phyloP scores from a whole-genome alignment of 1,284 basidiomycete genomes.

The Rhodotorula sp. region DNA sequence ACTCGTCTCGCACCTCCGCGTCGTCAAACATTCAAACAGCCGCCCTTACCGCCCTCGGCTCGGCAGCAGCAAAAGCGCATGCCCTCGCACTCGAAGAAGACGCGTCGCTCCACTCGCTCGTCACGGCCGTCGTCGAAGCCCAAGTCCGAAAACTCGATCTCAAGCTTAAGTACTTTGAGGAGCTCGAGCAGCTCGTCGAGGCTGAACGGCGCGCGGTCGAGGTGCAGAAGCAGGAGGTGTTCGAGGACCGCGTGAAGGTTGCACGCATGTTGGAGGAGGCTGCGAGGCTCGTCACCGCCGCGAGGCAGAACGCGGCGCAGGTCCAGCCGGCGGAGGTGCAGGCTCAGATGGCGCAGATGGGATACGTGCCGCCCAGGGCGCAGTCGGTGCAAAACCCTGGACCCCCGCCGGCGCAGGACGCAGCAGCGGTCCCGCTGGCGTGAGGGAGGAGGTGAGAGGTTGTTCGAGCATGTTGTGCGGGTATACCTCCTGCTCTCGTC shows the following conservation, averaged over 20 bases:
- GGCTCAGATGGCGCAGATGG: constrained; percentile 6
- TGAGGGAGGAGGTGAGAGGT: background rate
- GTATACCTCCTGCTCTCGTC: too few relatives aligned
- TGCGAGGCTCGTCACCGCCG: constrained; percentile 4
- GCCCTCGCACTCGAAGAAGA: constrained; percentile 83
- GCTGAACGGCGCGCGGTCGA: constrained; percentile 75
- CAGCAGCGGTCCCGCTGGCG: constrained; percentile 9
- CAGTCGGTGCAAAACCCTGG: constrained; percentile 14
- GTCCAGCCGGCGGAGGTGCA: constrained; percentile 13
- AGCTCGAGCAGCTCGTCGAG: constrained; percentile 82
- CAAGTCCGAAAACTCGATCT: constrained; percentile 90
- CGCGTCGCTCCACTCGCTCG: constrained; percentile 70
- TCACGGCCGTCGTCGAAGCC: constrained; percentile 81
- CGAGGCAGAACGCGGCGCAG: constrained; percentile 8
- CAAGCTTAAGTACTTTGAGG: constrained; percentile 88
- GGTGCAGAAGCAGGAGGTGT: constrained; percentile 47
- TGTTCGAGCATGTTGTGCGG: too few relatives aligned
- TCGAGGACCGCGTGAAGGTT: constrained; percentile 41
- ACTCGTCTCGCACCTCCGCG: constrained; percentile 13
- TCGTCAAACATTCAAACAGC: constrained; percentile 69
- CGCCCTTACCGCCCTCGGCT: constrained; percentile 77
- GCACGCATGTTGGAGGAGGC: constrained; percentile 18
- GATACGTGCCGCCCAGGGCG: background rate
- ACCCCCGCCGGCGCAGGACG: background rate
- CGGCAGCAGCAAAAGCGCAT: constrained; percentile 82